Evolutionary conservation across 2,329 filamentous ascomycete genomes (phyloP), one percentile per base, ranked within the genome.

Genomic region (Xylariaceae sp.): DNA sequence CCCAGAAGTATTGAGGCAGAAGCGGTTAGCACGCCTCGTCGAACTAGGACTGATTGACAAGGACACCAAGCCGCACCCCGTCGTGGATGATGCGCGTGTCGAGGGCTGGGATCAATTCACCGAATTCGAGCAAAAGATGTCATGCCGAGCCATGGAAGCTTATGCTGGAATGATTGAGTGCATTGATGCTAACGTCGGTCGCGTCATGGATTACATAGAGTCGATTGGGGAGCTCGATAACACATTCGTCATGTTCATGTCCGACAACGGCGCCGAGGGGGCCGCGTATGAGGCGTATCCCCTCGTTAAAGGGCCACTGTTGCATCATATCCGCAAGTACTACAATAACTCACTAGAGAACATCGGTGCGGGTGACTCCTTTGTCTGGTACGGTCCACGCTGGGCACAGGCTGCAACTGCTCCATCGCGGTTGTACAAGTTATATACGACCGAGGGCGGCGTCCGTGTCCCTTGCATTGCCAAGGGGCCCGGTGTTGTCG

Each of bases 151-250:
- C 25, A 67, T 67, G 64, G 64, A 80, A 50, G 69, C 75, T 8
- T 80, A 74, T 44, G 76, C 77, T 0, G 77, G 67, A 1, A 80
- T 81, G 75, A 75, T 80, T 10, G 75, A 80, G 45, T 68, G 69
- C 40, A 78, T 79, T 44, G 76, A 80, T 45, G 56, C 62, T 33
- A 73, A 76, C 40, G 69, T 80, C 12, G 76, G 76, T 29, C 72
- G 73, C 38, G 72, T 79, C 3, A 63, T 77, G 27, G 60, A 74
- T 33, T 73, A 77, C 44, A 67, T 79, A 2, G 65, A 72, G 43
- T 57, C 64, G n/a, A 74, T 68, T 5, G 71, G 67, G 35, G 73
- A 77, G 53, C 64, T 75, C 3, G 74, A 78, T 48, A 74, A 77
- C 52, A 78, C 74, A 4, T 71, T 77, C 49, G 63, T 78, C 25